Percentiles rank a stretch among this genome's conserved stretches.
Evolutionary conservation across 768 basidiomycete species (phyloP).

Genomic region (Suillus cothurnatus): DNA sequence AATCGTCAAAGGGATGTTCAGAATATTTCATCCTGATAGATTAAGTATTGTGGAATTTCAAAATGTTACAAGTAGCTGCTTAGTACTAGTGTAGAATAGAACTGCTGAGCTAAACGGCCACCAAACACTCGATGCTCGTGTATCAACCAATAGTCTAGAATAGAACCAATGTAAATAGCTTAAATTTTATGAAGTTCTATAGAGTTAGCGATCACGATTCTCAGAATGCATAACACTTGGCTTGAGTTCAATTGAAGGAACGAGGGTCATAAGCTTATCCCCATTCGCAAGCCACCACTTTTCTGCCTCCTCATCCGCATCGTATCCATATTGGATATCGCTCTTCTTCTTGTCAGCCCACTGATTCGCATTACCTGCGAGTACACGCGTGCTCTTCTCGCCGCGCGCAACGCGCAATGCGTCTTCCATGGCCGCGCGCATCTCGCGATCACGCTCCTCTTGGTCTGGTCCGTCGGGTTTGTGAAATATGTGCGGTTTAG

Average conservation of each 20-base stretch:
- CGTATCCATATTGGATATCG: constrained; percentile 50
- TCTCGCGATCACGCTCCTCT: constrained; percentile 48
- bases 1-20: too few species aligned
- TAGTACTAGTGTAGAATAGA: neutral
- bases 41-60: too few species aligned
- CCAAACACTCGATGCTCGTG: neutral
- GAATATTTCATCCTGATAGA: too few species aligned
- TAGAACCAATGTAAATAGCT: neutral
- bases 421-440: constrained; percentile 50
- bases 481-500: constrained; percentile 60
- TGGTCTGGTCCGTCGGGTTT: constrained; percentile 57
- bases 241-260: neutral
- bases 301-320: constrained; percentile 53
- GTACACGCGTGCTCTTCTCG: constrained; percentile 13
- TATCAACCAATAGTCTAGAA: neutral
- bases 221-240: neutral
- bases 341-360: constrained; percentile 62
- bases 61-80: neutral
- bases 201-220: neutral
- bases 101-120: neutral
- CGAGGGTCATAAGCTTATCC: constrained; percentile 11
- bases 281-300: constrained; percentile 49
- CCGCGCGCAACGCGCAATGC: constrained; percentile 33
- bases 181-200: neutral
- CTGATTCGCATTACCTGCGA: constrained; percentile 47